These are phyloP conservation scores for Diplocarpon mali DNA, from an alignment of 2,329 filamentous ascomycete species.

Conservation along the genomic window DNA sequence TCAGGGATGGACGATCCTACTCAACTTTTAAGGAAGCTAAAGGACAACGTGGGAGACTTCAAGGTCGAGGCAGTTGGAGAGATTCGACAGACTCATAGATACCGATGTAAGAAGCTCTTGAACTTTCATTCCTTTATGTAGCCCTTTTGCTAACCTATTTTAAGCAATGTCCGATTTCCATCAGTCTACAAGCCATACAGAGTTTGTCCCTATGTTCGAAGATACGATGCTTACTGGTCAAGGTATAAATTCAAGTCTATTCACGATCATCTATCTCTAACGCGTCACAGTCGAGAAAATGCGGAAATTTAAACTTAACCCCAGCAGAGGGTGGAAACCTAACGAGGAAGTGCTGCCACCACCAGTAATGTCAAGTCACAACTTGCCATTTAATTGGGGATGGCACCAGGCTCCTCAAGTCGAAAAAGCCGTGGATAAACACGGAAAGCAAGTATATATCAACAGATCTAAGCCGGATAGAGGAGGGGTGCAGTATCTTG, in stretches of 20 bases:
- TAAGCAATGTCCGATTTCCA: conserved; percentile 76
- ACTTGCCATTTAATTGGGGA: conserved; percentile 64
- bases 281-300: conserved; percentile 39
- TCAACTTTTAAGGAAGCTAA: conserved; percentile 49
- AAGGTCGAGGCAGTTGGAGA: conserved; percentile 58
- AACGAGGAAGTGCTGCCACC: conserved; percentile 68
- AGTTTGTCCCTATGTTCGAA: conserved; percentile 60
- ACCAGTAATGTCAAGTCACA: conserved; percentile 64
- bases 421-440: conserved; percentile 29
- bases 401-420: conserved; percentile 77
- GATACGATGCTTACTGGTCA: conserved; percentile 61
- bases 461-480: conserved; percentile 18
- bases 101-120: conserved; percentile 45
- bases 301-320: conserved; percentile 55
- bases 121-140: not conserved
- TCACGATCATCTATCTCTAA: conserved; percentile 11
- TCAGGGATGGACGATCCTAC: conserved; percentile 41
- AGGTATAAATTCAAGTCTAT: conserved; percentile 35
- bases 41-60: conserved; percentile 60
- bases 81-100: conserved; percentile 74
- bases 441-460: conserved; percentile 25
- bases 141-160: not conserved
- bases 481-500: conserved; percentile 18
- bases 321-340: conserved; percentile 45
- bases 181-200: conserved; percentile 56